phyloP scores from a whole-genome alignment of 108 stramenopile species.

The Cyclotella baltica region DNA sequence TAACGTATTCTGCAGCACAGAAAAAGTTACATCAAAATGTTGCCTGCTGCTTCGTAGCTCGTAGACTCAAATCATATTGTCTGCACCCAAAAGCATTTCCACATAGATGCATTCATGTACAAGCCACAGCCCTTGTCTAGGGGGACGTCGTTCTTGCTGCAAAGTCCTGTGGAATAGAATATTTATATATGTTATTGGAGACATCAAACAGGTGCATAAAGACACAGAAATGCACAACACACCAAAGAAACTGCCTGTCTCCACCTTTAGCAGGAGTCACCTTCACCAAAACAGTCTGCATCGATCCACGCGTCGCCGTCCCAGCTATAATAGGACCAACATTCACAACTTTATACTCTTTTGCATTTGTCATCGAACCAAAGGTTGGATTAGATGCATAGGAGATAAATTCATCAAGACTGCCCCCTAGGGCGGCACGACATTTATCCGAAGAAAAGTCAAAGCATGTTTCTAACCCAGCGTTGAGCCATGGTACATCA shows the following conservation, averaged over 20 bases:
- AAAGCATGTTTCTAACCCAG: slow-evolving; percentile 72
- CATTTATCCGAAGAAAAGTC: slow-evolving; percentile 77
- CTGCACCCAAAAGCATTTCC: slow-evolving; percentile 56
- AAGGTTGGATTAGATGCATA: slow-evolving; percentile 82
- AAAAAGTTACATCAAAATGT: too few relatives aligned
- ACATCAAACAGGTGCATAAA: neutral
- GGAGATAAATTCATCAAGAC: slow-evolving; percentile 66
- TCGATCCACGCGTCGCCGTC: slow-evolving; percentile 67
- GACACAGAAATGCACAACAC: neutral
- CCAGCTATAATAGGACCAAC: slow-evolving; percentile 71
- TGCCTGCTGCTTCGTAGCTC: too few relatives aligned
- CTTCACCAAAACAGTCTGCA: slow-evolving; percentile 75
- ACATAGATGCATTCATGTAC: slow-evolving; percentile 80
- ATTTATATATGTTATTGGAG: neutral
- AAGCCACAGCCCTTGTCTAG: slow-evolving; percentile 78
- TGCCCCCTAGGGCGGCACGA: slow-evolving; percentile 75
- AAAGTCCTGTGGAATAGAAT: slow-evolving; percentile 60
- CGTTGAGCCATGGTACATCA: slow-evolving; percentile 49
- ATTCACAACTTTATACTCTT: slow-evolving; percentile 50
- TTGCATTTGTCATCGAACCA: slow-evolving; percentile 67
- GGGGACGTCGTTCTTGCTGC: slow-evolving; percentile 79
- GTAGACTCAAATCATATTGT: slow-evolving; percentile 50
- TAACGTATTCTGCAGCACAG: too few relatives aligned
- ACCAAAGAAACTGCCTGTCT: slow-evolving; percentile 42
- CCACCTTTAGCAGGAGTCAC: slow-evolving; percentile 41